phyloP scores from a whole-genome alignment of 345 rosid genomes.

The Turritis glabra region DNA sequence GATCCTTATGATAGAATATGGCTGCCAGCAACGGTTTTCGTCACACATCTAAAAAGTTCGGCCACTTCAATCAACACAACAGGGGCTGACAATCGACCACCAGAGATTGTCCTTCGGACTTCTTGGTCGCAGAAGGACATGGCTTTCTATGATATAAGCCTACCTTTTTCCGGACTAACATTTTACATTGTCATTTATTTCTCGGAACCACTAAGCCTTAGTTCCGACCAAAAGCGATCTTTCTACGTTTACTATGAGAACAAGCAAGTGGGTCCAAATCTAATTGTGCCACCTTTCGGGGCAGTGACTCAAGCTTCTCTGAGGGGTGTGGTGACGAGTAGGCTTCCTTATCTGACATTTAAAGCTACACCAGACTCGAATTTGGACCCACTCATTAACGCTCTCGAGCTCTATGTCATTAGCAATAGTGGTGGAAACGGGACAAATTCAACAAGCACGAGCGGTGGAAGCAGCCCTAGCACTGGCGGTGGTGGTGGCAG shows the following conservation, averaged over 20 bases:
- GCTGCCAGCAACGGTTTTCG: not conserved
- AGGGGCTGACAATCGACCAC: constrained; percentile 22
- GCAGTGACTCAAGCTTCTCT: not conserved
- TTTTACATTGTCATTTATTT: constrained; percentile 26
- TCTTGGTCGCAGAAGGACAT: not conserved
- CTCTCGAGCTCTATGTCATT: constrained; percentile 25
- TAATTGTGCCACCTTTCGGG: constrained; percentile 21
- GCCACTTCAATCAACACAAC: constrained; percentile 22
- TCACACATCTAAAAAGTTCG: not conserved
- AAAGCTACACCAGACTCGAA: constrained; percentile 28
- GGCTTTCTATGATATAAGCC: not conserved
- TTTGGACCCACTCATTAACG: constrained; percentile 29
- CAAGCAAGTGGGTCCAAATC: constrained; percentile 12
- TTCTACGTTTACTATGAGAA: not conserved
- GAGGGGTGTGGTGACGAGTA: not conserved
- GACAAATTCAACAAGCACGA: not conserved
- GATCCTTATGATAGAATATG: constrained; percentile 33
- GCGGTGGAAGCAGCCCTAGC: constrained; percentile 16
- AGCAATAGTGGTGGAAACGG: constrained; percentile 19
- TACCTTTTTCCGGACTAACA: constrained; percentile 22
- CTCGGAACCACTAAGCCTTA: constrained; percentile 27
- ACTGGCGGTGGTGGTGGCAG: constrained; percentile 1
- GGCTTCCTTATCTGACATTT: not conserved
- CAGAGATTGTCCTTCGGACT: constrained; percentile 30
- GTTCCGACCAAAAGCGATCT: constrained; percentile 23